Percentiles rank a stretch among this genome's conserved stretches.
Conservation (phyloP, 805 yeast genomes). For the Kodamaea hsintzibuensis region DNA sequence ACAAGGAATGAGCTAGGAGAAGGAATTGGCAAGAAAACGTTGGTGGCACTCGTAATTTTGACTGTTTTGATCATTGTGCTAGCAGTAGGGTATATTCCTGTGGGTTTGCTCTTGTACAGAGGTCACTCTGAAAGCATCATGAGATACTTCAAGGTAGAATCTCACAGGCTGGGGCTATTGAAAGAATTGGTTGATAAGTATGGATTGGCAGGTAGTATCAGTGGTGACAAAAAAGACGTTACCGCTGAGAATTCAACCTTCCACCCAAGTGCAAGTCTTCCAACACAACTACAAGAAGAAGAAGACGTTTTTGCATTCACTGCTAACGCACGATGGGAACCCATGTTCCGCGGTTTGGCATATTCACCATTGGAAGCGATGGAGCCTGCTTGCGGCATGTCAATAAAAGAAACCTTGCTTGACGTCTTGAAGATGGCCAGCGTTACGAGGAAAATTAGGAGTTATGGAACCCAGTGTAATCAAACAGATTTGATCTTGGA, state of each 20-base stretch:
- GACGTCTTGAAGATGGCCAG: slow-evolving; percentile 61
- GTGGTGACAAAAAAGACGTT: background rate
- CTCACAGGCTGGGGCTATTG: slow-evolving; percentile 16
- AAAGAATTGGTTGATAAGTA: slow-evolving; percentile 8
- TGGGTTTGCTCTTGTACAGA: background rate
- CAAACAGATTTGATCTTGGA: slow-evolving; percentile 55
- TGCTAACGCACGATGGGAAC: background rate
- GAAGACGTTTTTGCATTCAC: background rate
- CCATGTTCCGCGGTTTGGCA: slow-evolving; percentile 53
- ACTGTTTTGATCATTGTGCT: slow-evolving; percentile 14
- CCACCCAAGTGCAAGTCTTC: no score
- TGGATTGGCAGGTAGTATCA: background rate
- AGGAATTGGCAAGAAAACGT: slow-evolving; percentile 5
- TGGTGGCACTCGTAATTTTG: slow-evolving; percentile 5
- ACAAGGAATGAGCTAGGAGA: background rate
- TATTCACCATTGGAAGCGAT: slow-evolving; percentile 58
- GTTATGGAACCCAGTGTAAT: slow-evolving; percentile 62
- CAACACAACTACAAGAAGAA: background rate
- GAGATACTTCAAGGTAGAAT: slow-evolving; percentile 25
- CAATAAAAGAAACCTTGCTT: slow-evolving; percentile 47
- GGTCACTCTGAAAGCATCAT: slow-evolving; percentile 4
- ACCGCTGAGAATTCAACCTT: background rate
- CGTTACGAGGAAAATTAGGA: slow-evolving; percentile 56
- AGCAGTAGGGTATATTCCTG: slow-evolving; percentile 19
- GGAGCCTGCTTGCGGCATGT: slow-evolving; percentile 55